Conservation (phyloP, 2,329 filamentous ascomycete genomes). For the Calonectria pteridis region DNA sequence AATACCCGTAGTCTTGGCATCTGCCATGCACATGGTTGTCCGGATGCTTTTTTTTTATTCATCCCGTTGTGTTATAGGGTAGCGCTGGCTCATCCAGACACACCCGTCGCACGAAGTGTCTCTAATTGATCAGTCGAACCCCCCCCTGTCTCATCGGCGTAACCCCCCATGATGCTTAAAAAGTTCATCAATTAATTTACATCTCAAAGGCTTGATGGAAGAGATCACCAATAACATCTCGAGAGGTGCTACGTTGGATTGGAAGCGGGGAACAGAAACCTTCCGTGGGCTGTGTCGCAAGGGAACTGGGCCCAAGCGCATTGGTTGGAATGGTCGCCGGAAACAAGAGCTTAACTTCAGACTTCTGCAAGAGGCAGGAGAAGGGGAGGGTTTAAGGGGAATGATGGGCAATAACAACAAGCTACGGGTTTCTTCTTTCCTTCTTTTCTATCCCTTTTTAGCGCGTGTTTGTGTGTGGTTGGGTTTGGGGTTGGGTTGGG, state of each 20-base stretch:
- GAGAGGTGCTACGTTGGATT: neutral
- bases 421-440: neutral
- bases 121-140: neutral
- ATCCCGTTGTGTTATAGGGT: neutral
- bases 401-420: too few species aligned
- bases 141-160: neutral
- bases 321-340: neutral
- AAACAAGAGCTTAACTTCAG: neutral
- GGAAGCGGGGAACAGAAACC: constrained; percentile 1
- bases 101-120: neutral
- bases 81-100: neutral
- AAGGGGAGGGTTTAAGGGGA: neutral
- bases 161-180: neutral
- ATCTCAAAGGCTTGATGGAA: constrained; percentile 3
- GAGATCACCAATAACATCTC: neutral
- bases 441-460: neutral
- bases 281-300: neutral
- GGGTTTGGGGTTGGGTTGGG: neutral
- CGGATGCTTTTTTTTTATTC: neutral
- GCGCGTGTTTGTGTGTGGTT: neutral
- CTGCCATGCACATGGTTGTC: neutral
- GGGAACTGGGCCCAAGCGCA: neutral
- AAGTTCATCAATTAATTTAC: constrained; percentile 2
- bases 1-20: neutral
- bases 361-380: constrained; percentile 1